Evolutionary conservation across 345 rosid genomes (phyloP).

Genomic region (Luvunga scandens): DNA sequence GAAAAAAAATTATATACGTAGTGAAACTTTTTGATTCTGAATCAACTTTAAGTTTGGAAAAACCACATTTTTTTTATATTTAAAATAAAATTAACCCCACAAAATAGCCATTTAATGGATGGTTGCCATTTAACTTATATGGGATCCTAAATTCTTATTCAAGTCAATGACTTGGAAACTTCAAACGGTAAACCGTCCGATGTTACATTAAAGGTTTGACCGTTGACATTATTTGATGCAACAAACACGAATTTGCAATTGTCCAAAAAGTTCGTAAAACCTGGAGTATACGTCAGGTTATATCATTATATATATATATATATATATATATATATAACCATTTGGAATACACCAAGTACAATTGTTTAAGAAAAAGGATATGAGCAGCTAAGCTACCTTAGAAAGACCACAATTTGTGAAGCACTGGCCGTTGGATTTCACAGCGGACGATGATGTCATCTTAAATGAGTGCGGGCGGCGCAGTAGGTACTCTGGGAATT

Average conservation of each 20-base stretch:
- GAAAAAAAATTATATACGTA: too few relatives aligned
- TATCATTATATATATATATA: too few relatives aligned
- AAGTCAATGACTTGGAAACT: too few relatives aligned
- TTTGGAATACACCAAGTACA: neutral
- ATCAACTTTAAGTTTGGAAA: too few relatives aligned
- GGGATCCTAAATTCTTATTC: too few relatives aligned
- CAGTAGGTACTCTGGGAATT: neutral
- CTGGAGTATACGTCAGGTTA: neutral
- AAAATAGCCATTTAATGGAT: too few relatives aligned
- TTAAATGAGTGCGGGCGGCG: neutral
- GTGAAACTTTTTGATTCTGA: fast-evolving
- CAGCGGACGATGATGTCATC: neutral
- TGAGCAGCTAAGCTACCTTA: slow-evolving; percentile 7
- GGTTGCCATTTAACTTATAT: too few relatives aligned
- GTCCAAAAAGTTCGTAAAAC: neutral
- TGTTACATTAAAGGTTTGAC: too few relatives aligned
- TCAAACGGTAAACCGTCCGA: too few relatives aligned
- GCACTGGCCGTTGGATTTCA: neutral
- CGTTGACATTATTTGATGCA: neutral
- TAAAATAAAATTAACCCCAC: too few relatives aligned
- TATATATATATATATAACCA: neutral
- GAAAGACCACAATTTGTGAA: neutral
- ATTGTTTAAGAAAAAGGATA: neutral
- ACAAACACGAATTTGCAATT: neutral
- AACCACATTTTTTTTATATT: too few relatives aligned